Evolutionary conservation across 2,329 filamentous ascomycete genomes (phyloP), one percentile per base, ranked within the genome.

Genomic region (Fusarium longipes): DNA sequence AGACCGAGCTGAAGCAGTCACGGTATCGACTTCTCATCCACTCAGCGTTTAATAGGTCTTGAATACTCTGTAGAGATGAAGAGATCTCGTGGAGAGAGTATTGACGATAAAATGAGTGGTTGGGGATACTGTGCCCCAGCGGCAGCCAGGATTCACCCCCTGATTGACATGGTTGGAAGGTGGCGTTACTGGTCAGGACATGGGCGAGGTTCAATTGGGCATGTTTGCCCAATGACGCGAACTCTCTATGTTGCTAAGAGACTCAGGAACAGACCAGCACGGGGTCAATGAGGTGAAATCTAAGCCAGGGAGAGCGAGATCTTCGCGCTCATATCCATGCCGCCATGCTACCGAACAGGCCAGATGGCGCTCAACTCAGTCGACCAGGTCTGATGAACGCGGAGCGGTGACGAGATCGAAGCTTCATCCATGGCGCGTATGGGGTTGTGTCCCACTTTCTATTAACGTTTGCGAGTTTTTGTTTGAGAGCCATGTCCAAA

Each of bases 141-240:
- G 43, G 59, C 58, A 62, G 32, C 57, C 25, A 47, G 44, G 48
- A 49, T 62, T 65, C 65, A 70, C 49, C 54, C 38, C 57, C 47
- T 65, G 69, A 68, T 68, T 69, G 53, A 50, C 59, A 73, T 63
- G 64, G 60, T 20, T 71, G 45, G 20, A 52, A 54, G 51, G 67
- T 73, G 70, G 70, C 70, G 70, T 53, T 25, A 73, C 63, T 73
- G 70, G 68, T 38, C 33, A 40, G 57, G 43, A 36, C 12, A 32
- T 9, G 33, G 49, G 30, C 35, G 30, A 48, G 35, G 47, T 35
- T 52, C 56, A 71, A 65, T 57, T 71, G 63, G 57, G 60, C 44
- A 36, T 48, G 47, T 43, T 61, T 45, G 38, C 39, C 53, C 58
- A 60, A 67, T 67, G 48, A 54, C 44, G 57, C 51, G 43, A 44